Conservation (phyloP, 2,329 filamentous ascomycete species). For the Claviceps digitariae region DNA sequence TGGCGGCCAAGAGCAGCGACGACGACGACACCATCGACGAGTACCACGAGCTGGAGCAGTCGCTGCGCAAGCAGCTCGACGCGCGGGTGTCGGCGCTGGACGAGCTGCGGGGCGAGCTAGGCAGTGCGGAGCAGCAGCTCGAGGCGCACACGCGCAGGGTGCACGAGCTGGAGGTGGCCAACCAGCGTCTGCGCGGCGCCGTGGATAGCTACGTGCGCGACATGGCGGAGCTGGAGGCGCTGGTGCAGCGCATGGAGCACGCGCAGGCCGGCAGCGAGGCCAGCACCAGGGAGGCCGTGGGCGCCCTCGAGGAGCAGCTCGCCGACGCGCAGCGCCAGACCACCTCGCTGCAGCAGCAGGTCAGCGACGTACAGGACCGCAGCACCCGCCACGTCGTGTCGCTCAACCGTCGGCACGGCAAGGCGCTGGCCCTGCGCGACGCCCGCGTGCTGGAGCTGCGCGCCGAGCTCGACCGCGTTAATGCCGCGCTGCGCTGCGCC, state of each 20-base stretch:
- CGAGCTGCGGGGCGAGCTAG: conserved; percentile 28
- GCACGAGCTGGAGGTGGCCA: conserved; percentile 33
- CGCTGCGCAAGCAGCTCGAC: conserved; percentile 42
- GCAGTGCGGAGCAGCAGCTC: conserved; percentile 19
- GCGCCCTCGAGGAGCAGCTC: conserved; percentile 32
- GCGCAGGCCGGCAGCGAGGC: conserved; percentile 20
- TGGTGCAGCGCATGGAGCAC: conserved; percentile 38
- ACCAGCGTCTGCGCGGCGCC: conserved; percentile 36
- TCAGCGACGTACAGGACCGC: too few relatives aligned
- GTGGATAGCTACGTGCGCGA: conserved; percentile 40
- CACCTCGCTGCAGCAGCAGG: too few relatives aligned
- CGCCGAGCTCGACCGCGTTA: conserved; percentile 33
- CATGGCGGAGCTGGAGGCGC: conserved; percentile 36
- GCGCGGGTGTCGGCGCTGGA: conserved; percentile 39
- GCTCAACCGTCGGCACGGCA: conserved; percentile 14
- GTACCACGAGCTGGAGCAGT: conserved; percentile 42
- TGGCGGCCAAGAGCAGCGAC: conserved; percentile 32
- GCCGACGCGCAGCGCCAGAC: conserved; percentile 24
- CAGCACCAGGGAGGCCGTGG: conserved; percentile 25
- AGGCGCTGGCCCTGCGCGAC: conserved; percentile 36
- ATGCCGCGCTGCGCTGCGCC: conserved; percentile 30
- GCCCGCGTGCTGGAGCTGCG: conserved; percentile 34
- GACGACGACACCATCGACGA: conserved; percentile 44
- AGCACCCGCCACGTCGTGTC: too few relatives aligned
- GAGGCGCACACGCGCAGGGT: conserved; percentile 26